Evolutionary conservation across 129 eudicot genomes (phyloP), one percentile per base, ranked within the genome.

Genomic region (Logfia minima): DNA sequence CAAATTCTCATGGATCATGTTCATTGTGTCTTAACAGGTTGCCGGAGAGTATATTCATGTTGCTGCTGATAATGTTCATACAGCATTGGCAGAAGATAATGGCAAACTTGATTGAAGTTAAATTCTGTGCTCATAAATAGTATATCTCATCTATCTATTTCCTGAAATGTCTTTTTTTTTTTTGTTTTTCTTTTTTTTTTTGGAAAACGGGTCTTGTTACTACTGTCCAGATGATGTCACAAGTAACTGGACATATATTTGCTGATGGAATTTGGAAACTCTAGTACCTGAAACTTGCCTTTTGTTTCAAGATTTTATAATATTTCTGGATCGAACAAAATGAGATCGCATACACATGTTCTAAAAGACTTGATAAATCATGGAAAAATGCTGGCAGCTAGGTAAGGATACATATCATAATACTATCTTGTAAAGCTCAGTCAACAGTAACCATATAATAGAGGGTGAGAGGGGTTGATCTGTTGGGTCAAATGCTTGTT

Each of bases 81-180:
- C 74, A 59, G 34, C 67, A 80, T n/a, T 73, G 72, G 53, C 79
- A n/a, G 69, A 37, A 32, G 82, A 79, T 61, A 71, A 79, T 31
- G 41, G 39, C 24, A 80, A 80, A 66, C 83, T 73, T 66, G 83
- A 80, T 80, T 74, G 83, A 80, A 66, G 68, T 53, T 55, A 8
- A 55, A 58, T 55, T 53, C 16, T 66, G 69, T 62, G 34, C 19
- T 17, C n/a, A 64, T 60, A 5, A 23, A 28, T 5, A 32, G 69
- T 64, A 13, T 64, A 64, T 28, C 19, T 39, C 5, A 70, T 23
- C 58, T 21, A 17, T 22, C 63, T 58, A 21, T 22, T 55, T 58
- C 26, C 23, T 58, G 63, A 5, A 22, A 41, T 41, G 41, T 35
- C 9, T 41, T 41, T 6, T 19, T 7, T 19, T 56, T 5, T 16